Evolutionary conservation across 345 rosid species (phyloP).

Genomic region (Moricandia arvensis): DNA sequence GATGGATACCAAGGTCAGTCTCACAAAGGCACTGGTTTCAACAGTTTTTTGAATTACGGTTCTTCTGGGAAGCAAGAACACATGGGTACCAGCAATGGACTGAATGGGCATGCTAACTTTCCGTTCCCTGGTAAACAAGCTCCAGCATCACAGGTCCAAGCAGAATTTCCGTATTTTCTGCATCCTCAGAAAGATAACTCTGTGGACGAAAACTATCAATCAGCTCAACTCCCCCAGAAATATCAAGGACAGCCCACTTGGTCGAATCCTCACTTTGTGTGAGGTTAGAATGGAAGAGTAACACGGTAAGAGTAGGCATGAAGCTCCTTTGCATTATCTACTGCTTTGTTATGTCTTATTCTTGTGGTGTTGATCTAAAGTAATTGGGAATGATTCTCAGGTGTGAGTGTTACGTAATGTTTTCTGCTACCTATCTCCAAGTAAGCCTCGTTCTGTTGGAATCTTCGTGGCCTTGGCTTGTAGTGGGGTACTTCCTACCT

Average conservation of each 20-base stretch:
- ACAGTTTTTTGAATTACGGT: conserved; percentile 42
- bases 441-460: conserved; percentile 72
- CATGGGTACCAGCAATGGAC: conserved; percentile 48
- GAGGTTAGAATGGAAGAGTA: conserved; percentile 51
- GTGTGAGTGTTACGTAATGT: conserved; percentile 58
- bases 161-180: conserved; percentile 48
- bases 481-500: conserved; percentile 64
- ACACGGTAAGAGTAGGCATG: conserved; percentile 22
- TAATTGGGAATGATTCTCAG: conserved; percentile 49
- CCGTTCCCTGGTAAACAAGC: conserved; percentile 89
- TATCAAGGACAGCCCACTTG: conserved; percentile 79
- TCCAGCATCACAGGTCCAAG: conserved; percentile 48
- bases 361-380: conserved; percentile 36
- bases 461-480: conserved; percentile 62
- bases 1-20: conserved; percentile 85
- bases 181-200: conserved; percentile 51
- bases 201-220: conserved; percentile 52
- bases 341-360: conserved; percentile 3
- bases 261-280: conserved; percentile 79
- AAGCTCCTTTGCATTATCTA: not conserved
- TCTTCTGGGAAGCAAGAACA: conserved; percentile 54
- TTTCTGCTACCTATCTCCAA: conserved; percentile 66
- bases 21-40: conserved; percentile 44
- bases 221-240: conserved; percentile 66
- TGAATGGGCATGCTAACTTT: conserved; percentile 56